Evolutionary conservation across 2,329 filamentous ascomycete genomes (phyloP).

Genomic region (Colletotrichum sp.): DNA sequence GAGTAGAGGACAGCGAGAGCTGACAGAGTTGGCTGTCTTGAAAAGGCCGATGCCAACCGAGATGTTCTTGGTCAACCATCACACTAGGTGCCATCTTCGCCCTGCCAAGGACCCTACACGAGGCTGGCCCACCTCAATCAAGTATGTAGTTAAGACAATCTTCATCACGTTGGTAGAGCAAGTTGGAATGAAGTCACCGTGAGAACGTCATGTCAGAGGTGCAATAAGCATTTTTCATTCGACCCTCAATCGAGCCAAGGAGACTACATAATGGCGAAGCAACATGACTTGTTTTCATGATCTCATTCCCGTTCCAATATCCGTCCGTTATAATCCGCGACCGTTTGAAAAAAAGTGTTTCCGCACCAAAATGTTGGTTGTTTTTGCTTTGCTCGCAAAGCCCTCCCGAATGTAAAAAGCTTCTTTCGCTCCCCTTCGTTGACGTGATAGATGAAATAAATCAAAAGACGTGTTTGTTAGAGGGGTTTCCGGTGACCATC

Average conservation of each 20-base stretch:
- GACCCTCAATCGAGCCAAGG: neutral
- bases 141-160: neutral
- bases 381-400: constrained; percentile 14
- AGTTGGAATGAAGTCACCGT: neutral
- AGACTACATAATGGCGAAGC: constrained; percentile 18
- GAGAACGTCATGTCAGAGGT: neutral
- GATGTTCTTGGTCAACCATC: neutral
- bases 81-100: neutral
- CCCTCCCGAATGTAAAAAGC: neutral
- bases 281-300: constrained; percentile 14
- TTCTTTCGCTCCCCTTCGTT: neutral
- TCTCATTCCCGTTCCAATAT: constrained; percentile 17
- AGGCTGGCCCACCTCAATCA: neutral
- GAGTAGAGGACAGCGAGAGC: neutral
- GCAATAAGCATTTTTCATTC: constrained; percentile 14
- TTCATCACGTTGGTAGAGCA: neutral
- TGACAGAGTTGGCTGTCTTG: neutral
- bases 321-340: constrained; percentile 1
- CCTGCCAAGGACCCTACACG: neutral
- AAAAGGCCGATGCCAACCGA: neutral
- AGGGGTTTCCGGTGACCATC: neutral
- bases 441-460: neutral
- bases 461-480: neutral
- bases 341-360: neutral
- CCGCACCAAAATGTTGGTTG: neutral